These are phyloP conservation scores for Moricandia moricandioides DNA, from an alignment of 345 rosid species.

Conservation along the genomic window DNA sequence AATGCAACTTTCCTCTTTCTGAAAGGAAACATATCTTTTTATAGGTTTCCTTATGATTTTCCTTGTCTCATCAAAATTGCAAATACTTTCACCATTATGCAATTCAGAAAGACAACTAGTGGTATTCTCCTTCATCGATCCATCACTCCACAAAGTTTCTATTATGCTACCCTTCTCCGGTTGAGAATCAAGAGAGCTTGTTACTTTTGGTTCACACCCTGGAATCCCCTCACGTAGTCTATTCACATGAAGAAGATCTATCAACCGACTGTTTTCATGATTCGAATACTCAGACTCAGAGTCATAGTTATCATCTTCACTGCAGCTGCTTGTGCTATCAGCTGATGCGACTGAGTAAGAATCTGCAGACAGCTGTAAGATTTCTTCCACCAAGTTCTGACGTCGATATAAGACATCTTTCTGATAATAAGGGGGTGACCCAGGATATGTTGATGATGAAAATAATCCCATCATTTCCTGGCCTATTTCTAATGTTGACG, in stretches of 20 bases:
- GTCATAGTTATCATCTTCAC: slow-evolving; percentile 56
- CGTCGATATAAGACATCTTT: slow-evolving; percentile 83
- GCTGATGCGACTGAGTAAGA: slow-evolving; percentile 76
- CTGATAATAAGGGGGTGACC: slow-evolving; percentile 85
- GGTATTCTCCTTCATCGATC: slow-evolving; percentile 17
- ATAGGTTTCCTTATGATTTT: slow-evolving; percentile 53
- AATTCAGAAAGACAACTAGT: slow-evolving; percentile 27
- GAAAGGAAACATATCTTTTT: slow-evolving; percentile 55
- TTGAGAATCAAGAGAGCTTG: slow-evolving; percentile 28
- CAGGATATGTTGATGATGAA: slow-evolving; percentile 49
- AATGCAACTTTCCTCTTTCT: slow-evolving; percentile 44
- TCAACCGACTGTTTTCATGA: slow-evolving; percentile 38
- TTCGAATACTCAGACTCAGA: slow-evolving; percentile 42
- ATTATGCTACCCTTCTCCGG: slow-evolving; percentile 35
- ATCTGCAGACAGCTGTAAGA: slow-evolving; percentile 84
- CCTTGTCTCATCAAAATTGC: slow-evolving; percentile 42
- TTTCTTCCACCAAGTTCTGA: slow-evolving; percentile 80
- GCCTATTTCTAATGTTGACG: slow-evolving; percentile 41
- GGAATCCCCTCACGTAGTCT: slow-evolving; percentile 32
- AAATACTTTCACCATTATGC: slow-evolving; percentile 41
- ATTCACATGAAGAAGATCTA: slow-evolving; percentile 36
- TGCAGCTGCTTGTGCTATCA: slow-evolving; percentile 71
- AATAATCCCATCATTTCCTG: slow-evolving; percentile 44
- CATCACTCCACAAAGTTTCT: slow-evolving; percentile 23
- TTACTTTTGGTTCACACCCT: slow-evolving; percentile 8